Evolutionary conservation across 164 flowering plant genomes (phyloP).

Genomic region (Brasenia schreberi): DNA sequence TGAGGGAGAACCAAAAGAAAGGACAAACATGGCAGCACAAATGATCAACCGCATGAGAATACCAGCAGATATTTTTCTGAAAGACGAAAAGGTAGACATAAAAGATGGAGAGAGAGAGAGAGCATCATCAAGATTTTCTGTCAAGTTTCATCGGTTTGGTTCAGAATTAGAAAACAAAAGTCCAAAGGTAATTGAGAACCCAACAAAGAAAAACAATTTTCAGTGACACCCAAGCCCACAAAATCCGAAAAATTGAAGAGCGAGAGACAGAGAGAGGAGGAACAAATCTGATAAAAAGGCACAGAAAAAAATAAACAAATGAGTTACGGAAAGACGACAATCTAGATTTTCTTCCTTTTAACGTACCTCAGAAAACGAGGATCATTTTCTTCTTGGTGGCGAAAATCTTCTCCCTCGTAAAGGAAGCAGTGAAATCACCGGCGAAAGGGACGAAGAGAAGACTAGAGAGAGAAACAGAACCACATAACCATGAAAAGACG

Average conservation of each 20-base stretch:
- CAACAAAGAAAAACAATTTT: background rate
- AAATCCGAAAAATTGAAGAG: background rate
- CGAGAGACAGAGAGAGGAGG: background rate
- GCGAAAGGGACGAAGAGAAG: conserved; percentile 8
- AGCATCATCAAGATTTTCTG: background rate
- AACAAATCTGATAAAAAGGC: background rate
- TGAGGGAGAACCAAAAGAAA: conserved; percentile 5
- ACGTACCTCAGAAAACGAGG: background rate
- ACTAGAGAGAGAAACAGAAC: background rate
- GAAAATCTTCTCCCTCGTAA: conserved; percentile 18
- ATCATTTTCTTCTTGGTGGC: background rate
- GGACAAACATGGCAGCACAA: conserved; percentile 19
- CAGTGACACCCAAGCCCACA: background rate
- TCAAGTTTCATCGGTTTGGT: background rate
- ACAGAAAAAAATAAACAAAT: background rate
- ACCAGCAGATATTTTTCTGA: background rate
- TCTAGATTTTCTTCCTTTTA: background rate
- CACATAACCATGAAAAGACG: background rate
- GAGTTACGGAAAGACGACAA: background rate
- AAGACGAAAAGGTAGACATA: conserved; percentile 1
- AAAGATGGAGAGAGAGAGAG: background rate
- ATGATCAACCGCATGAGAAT: conserved; percentile 18
- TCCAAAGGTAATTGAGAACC: background rate
- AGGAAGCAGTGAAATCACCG: conserved; percentile 14
- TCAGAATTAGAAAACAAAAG: background rate